phyloP scores from a whole-genome alignment of 164 flowering plant species.

The Buxus sempervirens region DNA sequence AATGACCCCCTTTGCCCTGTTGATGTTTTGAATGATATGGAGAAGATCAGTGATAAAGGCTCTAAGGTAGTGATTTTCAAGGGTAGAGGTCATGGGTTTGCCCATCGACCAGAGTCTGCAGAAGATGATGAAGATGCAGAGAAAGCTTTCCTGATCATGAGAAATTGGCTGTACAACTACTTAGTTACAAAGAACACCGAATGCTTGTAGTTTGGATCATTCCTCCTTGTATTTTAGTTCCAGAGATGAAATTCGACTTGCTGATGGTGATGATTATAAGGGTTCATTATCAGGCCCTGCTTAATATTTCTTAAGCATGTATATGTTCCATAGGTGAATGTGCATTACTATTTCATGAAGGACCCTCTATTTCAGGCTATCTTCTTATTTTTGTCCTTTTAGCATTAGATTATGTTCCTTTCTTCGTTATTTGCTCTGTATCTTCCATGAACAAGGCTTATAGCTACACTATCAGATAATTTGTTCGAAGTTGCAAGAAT shows the following conservation, averaged over 20 bases:
- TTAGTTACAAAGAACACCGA: constrained; percentile 28
- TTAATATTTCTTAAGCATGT: no score
- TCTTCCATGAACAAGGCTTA: no score
- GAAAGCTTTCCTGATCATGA: constrained; percentile 56
- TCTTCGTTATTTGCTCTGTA: no score
- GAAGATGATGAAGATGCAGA: constrained; percentile 93
- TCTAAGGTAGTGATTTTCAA: constrained; percentile 50
- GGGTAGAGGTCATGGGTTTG: constrained; percentile 88
- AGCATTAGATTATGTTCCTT: no score
- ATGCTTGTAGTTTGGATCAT: background rate
- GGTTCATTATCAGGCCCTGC: background rate
- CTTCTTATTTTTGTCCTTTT: no score
- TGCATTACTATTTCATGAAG: no score
- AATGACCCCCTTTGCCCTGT: constrained; percentile 63
- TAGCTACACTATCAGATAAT: no score
- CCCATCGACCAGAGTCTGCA: constrained; percentile 63
- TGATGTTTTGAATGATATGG: constrained; percentile 34
- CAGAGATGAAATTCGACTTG: background rate
- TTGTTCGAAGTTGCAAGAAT: no score
- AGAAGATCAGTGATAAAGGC: constrained; percentile 37
- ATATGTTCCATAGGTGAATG: no score
- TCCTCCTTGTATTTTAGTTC: background rate
- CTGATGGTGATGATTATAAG: background rate
- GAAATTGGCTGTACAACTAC: constrained; percentile 64
- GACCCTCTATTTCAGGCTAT: no score